Base-by-base conservation (phyloP, 441 rosid genomes). In the Breynia disticha region DNA sequence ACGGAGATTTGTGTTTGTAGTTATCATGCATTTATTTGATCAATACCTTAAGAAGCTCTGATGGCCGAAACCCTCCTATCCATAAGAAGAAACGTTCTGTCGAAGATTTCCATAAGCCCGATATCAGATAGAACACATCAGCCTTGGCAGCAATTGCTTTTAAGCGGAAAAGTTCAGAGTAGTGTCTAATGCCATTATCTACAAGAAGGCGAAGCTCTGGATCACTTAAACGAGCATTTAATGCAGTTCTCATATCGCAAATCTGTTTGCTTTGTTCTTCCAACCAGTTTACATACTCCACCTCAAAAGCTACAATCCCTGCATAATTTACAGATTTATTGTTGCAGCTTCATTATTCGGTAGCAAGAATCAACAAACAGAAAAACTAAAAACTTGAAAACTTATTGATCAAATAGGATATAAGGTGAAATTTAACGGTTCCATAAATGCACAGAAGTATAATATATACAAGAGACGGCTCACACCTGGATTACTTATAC, bases 31-130 rank as follows among this genome's bases (percentile, higher is more conserved):
- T 14, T 39, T 2, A 39, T 39, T 39, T 11, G 4, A 9, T 10
- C 43, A 14, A 9, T 9, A 39, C 43, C 43, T 39, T 39, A 39
- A 39, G 43, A 39, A 39, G 43, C 43, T 39, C 43, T 13, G 96
- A 93, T 13, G 98, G 98, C 16, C 97, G 88, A 55, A 86, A 89
- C 20, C 96, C 97, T 4, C 97, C 98, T 63, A 93, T 66, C 97
- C 97, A 93, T 78, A 83, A 69, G 79, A 89, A 93, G 62, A 95
- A 93, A 16, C 97, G 73, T 47, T 93, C 97, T 9, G 90, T 87
- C 0, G 96, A 88, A 35, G 98, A 72, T 76, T 76, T 89, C 97
- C 98, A 93, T 62, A 77, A 68, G 46, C 98, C 97, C 46, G 95
- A 84, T 1, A 86, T 77, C 50, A 93, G 67, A 63, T 93, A 94